These are phyloP conservation scores for Macrolepiota albuminosa DNA, from an alignment of 768 basidiomycete species.

Conservation along the genomic window DNA sequence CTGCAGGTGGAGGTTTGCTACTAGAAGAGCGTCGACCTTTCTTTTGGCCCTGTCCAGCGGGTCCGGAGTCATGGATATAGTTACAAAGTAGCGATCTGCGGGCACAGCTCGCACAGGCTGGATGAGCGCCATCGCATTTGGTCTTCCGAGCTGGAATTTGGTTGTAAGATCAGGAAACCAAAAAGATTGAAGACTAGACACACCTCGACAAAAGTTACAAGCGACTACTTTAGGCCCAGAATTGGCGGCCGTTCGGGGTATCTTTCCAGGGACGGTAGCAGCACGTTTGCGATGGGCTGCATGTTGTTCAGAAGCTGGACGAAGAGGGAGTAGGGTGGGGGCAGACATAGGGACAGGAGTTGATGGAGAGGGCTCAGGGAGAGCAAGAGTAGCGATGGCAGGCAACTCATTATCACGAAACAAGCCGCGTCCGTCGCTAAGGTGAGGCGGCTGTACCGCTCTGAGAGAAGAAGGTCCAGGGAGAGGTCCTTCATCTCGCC, in stretches of 20 bases:
- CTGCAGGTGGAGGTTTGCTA: constrained; percentile 37
- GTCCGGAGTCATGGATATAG: constrained; percentile 64
- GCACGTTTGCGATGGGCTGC: constrained; percentile 67
- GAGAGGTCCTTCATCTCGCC: constrained; percentile 41
- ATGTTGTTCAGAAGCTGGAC: constrained; percentile 64
- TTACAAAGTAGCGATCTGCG: constrained; percentile 73
- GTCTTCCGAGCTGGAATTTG: constrained; percentile 72
- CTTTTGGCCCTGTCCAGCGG: constrained; percentile 32
- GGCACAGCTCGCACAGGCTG: constrained; percentile 78
- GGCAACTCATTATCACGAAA: constrained; percentile 65
- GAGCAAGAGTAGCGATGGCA: constrained; percentile 65
- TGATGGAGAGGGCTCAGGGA: constrained; percentile 52
- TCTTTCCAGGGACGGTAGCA: constrained; percentile 63
- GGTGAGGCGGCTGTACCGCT: constrained; percentile 24
- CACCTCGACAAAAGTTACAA: constrained; percentile 87
- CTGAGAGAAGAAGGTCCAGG: constrained; percentile 36
- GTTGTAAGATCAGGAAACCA: constrained; percentile 1
- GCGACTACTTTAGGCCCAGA: constrained; percentile 85
- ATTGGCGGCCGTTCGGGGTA: constrained; percentile 50
- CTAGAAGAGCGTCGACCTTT: constrained; percentile 53
- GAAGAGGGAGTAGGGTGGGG: constrained; percentile 56
- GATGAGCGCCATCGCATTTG: constrained; percentile 84
- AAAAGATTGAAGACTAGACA: background rate
- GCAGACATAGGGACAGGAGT: constrained; percentile 58
- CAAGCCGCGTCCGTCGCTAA: constrained; percentile 34